Conservation (phyloP, 306 rosid genomes). For the Vicia villosa region DNA sequence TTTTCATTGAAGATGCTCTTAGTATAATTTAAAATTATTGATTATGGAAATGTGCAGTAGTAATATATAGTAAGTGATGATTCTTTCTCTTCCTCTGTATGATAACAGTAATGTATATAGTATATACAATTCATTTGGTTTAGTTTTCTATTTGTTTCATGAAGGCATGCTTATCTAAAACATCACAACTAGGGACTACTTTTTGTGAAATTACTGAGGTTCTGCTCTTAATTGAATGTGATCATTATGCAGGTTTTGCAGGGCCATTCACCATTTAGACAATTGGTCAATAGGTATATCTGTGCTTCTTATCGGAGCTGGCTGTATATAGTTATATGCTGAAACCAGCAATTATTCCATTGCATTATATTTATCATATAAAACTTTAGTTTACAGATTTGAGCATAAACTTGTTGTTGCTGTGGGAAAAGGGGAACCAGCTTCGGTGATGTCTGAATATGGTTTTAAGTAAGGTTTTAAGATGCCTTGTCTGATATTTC, state of each 20-base stretch:
- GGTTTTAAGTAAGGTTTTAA: slow-evolving; percentile 71
- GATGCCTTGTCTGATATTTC: slow-evolving; percentile 13
- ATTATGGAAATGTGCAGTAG: slow-evolving; percentile 6
- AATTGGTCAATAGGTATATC: slow-evolving; percentile 69
- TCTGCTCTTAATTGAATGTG: slow-evolving; percentile 6
- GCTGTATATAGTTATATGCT: not conserved
- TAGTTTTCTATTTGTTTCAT: slow-evolving; percentile 13
- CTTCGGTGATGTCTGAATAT: slow-evolving; percentile 81
- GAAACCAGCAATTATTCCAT: slow-evolving; percentile 20
- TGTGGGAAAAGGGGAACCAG: slow-evolving; percentile 95
- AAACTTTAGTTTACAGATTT: slow-evolving; percentile 51
- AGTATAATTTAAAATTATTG: not conserved
- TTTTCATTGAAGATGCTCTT: not conserved
- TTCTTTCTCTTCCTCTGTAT: slow-evolving; percentile 4
- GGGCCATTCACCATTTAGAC: slow-evolving; percentile 90
- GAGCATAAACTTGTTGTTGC: slow-evolving; percentile 78
- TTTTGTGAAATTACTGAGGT: not conserved
- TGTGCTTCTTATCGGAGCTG: slow-evolving; percentile 28
- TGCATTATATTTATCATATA: slow-evolving; percentile 18
- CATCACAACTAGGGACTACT: not conserved
- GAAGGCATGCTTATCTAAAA: slow-evolving; percentile 14
- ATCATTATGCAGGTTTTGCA: slow-evolving; percentile 70
- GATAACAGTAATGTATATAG: not conserved
- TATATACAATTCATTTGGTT: not conserved
- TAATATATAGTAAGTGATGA: not conserved